phyloP scores from a whole-genome alignment of 495 filamentous ascomycete species.

The Trichoderma asperelloides region DNA sequence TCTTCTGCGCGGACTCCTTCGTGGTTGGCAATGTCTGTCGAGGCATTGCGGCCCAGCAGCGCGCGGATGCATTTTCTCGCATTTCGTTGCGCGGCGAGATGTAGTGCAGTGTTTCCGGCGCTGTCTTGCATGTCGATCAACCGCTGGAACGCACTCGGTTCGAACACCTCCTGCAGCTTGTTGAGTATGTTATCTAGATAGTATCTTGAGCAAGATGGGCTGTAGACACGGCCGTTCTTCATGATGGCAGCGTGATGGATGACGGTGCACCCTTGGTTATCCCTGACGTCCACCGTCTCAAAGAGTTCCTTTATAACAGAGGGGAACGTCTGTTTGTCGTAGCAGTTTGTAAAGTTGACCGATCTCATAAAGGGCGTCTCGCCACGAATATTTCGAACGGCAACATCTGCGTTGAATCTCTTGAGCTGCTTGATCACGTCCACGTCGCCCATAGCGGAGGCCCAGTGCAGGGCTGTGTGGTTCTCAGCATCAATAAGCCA shows the following conservation, averaged over 20 bases:
- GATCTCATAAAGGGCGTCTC: conserved; percentile 94
- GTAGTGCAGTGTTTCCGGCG: conserved; percentile 79
- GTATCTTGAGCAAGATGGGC: conserved; percentile 76
- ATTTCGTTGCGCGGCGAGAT: conserved; percentile 73
- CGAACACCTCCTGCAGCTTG: conserved; percentile 60
- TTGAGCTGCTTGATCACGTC: conserved; percentile 81
- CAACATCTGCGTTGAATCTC: conserved; percentile 60
- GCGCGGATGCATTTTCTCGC: conserved; percentile 66
- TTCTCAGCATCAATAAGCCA: conserved; percentile 80
- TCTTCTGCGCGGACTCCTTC: conserved; percentile 70
- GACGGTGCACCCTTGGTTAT: conserved; percentile 71
- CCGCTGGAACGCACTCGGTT: conserved; percentile 56
- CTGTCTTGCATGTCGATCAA: conserved; percentile 68
- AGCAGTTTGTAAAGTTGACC: conserved; percentile 92
- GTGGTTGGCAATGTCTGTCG: conserved; percentile 70
- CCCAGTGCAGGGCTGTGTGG: conserved; percentile 92
- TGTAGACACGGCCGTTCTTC: conserved; percentile 61
- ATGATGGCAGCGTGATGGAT: conserved; percentile 89
- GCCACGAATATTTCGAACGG: conserved; percentile 62
- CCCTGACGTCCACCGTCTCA: conserved; percentile 62
- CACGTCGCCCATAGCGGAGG: conserved; percentile 93
- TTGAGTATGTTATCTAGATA: conserved; percentile 88
- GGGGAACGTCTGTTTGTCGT: conserved; percentile 80
- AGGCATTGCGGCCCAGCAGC: conserved; percentile 60
- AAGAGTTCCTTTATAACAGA: conserved; percentile 69